Percentiles rank a stretch among this genome's conserved stretches.
These are phyloP conservation scores for Fusarium concolor DNA, from an alignment of 2,329 filamentous ascomycete species.

Conservation along the genomic window DNA sequence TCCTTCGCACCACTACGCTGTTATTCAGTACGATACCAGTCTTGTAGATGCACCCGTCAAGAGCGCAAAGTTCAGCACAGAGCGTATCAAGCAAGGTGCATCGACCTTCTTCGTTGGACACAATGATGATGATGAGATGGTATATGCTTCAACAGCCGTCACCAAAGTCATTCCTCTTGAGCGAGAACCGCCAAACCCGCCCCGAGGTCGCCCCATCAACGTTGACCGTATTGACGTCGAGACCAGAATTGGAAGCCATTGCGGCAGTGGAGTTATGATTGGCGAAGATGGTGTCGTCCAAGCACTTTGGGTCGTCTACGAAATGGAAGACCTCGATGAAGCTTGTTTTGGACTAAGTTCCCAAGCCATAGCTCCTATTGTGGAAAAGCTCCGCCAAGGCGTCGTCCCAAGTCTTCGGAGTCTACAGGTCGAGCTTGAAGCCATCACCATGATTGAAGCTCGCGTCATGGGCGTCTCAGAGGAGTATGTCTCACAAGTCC, in stretches of 20 bases:
- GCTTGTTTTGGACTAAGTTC: conserved; percentile 81
- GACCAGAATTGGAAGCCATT: conserved; percentile 88
- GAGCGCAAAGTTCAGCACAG: conserved; percentile 83
- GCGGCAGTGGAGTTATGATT: conserved; percentile 91
- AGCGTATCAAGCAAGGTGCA: conserved; percentile 89
- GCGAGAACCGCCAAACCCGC: conserved; percentile 93
- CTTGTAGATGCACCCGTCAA: conserved; percentile 92
- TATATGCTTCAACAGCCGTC: conserved; percentile 92
- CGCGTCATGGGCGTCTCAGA: conserved; percentile 97
- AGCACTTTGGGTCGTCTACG: conserved; percentile 92
- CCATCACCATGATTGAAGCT: conserved; percentile 95
- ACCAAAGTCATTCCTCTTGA: conserved; percentile 94
- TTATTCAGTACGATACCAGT: conserved; percentile 92
- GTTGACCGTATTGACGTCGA: conserved; percentile 97
- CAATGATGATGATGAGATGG: conserved; percentile 92
- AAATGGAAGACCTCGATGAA: conserved; percentile 24
- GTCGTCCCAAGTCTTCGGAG: conserved; percentile 85
- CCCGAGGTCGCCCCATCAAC: conserved; percentile 92
- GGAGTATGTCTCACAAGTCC: conserved; percentile 92
- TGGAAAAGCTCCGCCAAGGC: conserved; percentile 84
- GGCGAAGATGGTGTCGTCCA: conserved; percentile 91
- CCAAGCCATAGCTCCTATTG: conserved; percentile 86
- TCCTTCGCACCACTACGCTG: conserved; percentile 94
- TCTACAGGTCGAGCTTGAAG: conserved; percentile 91
- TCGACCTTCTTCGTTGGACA: conserved; percentile 97